phyloP scores from a whole-genome alignment of 768 basidiomycete species.

The Hygrophorus russula region DNA sequence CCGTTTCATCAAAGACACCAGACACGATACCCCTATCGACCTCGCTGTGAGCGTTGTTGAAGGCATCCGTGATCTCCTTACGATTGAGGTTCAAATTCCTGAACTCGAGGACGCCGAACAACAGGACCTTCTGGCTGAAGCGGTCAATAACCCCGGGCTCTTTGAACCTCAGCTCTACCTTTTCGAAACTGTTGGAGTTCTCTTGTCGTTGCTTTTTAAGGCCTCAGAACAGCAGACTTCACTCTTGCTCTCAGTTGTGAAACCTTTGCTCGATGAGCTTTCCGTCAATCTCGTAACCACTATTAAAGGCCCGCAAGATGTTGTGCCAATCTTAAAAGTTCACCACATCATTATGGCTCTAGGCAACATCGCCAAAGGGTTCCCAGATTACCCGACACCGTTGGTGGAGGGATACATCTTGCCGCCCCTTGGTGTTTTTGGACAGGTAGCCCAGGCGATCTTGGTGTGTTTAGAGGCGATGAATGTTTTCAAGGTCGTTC shows the following conservation, averaged over 20 bases:
- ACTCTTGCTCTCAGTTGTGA: conserved; percentile 65
- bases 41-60: conserved; percentile 64
- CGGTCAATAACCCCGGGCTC: conserved; percentile 51
- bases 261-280: conserved; percentile 71
- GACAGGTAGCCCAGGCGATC: conserved; percentile 77
- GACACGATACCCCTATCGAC: conserved; percentile 64
- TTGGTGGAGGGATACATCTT: conserved; percentile 54
- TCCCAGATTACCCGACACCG: conserved; percentile 78
- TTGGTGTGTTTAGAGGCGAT: conserved; percentile 80
- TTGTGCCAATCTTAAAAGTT: conserved; percentile 72
- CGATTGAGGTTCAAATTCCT: conserved; percentile 66
- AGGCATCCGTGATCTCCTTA: conserved; percentile 65
- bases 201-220: conserved; percentile 67
- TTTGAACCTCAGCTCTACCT: conserved; percentile 92
- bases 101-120: conserved; percentile 62
- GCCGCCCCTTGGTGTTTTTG: conserved; percentile 71
- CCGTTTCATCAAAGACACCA: conserved; percentile 79
- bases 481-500: conserved; percentile 76
- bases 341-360: conserved; percentile 94
- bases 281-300: conserved; percentile 44
- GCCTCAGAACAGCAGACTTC: conserved; percentile 55
- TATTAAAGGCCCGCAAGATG: conserved; percentile 48
- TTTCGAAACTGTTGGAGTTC: conserved; percentile 82
- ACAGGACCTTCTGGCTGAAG: conserved; percentile 65
- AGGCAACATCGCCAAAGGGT: conserved; percentile 92